phyloP scores from a whole-genome alignment of 2,329 filamentous ascomycete species.

The Hirsutella minnesotensis region DNA sequence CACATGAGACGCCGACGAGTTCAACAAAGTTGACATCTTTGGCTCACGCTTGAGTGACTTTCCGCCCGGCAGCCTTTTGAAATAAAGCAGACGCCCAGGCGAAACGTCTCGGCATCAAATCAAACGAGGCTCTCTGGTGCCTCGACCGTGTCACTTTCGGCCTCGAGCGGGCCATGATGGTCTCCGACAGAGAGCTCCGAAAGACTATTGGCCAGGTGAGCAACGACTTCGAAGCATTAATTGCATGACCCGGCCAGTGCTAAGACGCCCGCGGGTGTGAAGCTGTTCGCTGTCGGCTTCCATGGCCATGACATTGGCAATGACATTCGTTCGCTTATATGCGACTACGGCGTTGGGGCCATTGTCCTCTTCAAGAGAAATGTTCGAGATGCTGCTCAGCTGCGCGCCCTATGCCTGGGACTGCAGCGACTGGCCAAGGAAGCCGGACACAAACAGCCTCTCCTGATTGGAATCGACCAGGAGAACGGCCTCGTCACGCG shows the following conservation, averaged over 20 bases:
- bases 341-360: constrained; percentile 14
- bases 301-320: constrained; percentile 10
- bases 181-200: neutral
- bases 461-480: constrained; percentile 16
- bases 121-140: too few relatives aligned
- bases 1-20: too few relatives aligned
- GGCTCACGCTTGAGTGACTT: too few relatives aligned
- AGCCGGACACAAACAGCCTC: constrained; percentile 12
- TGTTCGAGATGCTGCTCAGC: constrained; percentile 9
- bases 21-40: too few relatives aligned
- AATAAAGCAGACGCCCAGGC: too few relatives aligned
- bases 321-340: constrained; percentile 12
- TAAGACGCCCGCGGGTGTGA: neutral
- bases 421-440: constrained; percentile 12
- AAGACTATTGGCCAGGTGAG: constrained; percentile 3
- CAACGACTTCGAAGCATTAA: too few relatives aligned
- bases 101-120: too few relatives aligned
- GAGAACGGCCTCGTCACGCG: constrained; percentile 15
- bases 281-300: constrained; percentile 16
- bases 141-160: too few relatives aligned
- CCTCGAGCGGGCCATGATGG: too few relatives aligned
- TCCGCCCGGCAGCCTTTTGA: too few relatives aligned
- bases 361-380: constrained; percentile 16
- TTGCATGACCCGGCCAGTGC: neutral
- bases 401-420: constrained; percentile 10